These are phyloP conservation scores for Tulasnella sp. DNA, from an alignment of 768 basidiomycete species.

Conservation along the genomic window DNA sequence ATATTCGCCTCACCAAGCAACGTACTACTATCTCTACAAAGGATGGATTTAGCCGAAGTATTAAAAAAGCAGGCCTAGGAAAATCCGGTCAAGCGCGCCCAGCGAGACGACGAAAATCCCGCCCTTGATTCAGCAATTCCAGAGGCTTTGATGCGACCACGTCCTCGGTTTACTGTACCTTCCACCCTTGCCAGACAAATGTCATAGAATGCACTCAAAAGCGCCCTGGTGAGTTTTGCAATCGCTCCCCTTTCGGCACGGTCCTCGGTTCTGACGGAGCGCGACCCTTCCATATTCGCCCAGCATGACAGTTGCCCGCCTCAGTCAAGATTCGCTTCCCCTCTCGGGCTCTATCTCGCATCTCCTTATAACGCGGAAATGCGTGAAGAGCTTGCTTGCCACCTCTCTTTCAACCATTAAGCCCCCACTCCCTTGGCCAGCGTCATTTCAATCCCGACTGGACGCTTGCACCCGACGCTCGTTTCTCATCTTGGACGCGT, in stretches of 20 bases:
- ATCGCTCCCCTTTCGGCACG: background rate
- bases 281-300: slow-evolving; percentile 5
- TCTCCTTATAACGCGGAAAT: background rate
- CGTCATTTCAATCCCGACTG: background rate
- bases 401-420: background rate
- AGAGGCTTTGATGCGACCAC: too few species aligned
- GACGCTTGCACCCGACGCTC: background rate
- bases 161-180: too few species aligned
- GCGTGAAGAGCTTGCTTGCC: background rate
- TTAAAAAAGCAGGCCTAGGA: too few species aligned
- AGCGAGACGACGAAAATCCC: too few species aligned
- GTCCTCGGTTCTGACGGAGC: background rate
- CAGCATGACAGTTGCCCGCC: background rate
- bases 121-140: too few species aligned
- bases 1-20: too few species aligned
- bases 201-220: too few species aligned
- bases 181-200: too few species aligned
- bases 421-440: background rate
- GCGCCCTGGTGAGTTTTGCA: background rate
- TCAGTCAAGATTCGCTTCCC: background rate
- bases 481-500: background rate
- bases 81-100: too few species aligned
- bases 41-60: too few species aligned
- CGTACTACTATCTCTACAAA: too few species aligned
- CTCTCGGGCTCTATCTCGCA: background rate